Percentiles rank a stretch among this genome's conserved stretches.
Evolutionary conservation across 192 early-diverging fungal species (phyloP).

Genomic region (Coemansia sp.): DNA sequence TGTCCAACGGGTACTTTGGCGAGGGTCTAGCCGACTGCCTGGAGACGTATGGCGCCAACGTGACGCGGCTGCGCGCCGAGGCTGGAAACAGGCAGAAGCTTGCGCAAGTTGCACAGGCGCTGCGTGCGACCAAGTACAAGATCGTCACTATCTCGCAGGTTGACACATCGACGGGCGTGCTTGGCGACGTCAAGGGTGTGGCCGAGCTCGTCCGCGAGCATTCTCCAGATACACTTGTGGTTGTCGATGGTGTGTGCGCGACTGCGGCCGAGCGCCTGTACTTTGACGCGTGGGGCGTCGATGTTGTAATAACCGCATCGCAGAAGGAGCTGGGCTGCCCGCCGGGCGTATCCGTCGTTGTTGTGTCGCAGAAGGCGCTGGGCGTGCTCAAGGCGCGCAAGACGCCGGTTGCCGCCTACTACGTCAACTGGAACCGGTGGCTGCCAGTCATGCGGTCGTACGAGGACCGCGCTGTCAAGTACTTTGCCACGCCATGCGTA

Average conservation of each 20-base stretch:
- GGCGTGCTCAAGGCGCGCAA: conserved; percentile 60
- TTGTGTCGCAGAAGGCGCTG: conserved; percentile 68
- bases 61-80: conserved; percentile 69
- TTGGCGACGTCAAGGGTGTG: conserved; percentile 80
- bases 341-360: conserved; percentile 88
- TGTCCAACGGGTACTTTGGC: conserved; percentile 96
- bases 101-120: conserved; percentile 66
- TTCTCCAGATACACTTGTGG: conserved; percentile 87
- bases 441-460: conserved; percentile 96
- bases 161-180: conserved; percentile 94
- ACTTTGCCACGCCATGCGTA: conserved; percentile 98
- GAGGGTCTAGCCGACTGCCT: conserved; percentile 93
- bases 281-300: conserved; percentile 90
- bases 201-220: conserved; percentile 68
- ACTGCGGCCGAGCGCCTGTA: conserved; percentile 91
- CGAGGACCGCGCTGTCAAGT: conserved; percentile 87
- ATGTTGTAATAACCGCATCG: conserved; percentile 89
- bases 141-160: conserved; percentile 92
- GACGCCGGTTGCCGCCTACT: conserved; percentile 85
- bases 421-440: conserved; percentile 92
- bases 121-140: conserved; percentile 75
- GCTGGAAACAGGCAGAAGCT: conserved; percentile 72
- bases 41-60: conserved; percentile 86
- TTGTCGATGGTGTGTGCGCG: conserved; percentile 95
- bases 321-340: conserved; percentile 97